phyloP scores from a whole-genome alignment of 2,329 filamentous ascomycete species.

The Hypoxylon sp. region DNA sequence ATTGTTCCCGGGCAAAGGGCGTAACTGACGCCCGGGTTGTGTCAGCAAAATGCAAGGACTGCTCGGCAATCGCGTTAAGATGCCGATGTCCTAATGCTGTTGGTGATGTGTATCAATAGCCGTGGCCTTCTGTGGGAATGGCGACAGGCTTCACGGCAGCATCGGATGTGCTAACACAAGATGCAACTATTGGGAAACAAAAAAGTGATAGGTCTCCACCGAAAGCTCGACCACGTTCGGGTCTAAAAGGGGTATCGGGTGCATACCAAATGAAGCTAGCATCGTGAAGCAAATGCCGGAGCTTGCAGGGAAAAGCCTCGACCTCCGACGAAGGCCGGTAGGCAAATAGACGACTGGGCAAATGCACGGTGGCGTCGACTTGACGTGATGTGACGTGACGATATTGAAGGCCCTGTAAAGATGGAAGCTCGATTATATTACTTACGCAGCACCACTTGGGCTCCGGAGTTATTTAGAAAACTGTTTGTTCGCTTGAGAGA shows the following conservation, averaged over 20 bases:
- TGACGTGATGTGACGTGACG: slow-evolving; percentile 44
- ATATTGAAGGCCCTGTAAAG: slow-evolving; percentile 6
- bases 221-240: slow-evolving; percentile 39
- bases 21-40: slow-evolving; percentile 27
- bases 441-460: slow-evolving; percentile 11
- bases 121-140: slow-evolving; percentile 10
- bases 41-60: slow-evolving; percentile 28
- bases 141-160: slow-evolving; percentile 39
- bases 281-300: slow-evolving; percentile 42
- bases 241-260: slow-evolving; percentile 31
- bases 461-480: not conserved
- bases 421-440: slow-evolving; percentile 34
- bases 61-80: slow-evolving; percentile 35
- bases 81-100: slow-evolving; percentile 13
- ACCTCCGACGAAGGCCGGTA: slow-evolving; percentile 40
- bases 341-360: slow-evolving; percentile 32
- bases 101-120: slow-evolving; percentile 22
- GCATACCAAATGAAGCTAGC: slow-evolving; percentile 30
- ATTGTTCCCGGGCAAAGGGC: slow-evolving; percentile 20
- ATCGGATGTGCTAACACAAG: slow-evolving; percentile 42
- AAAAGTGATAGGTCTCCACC: slow-evolving; percentile 31
- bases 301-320: slow-evolving; percentile 41
- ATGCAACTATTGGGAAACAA: slow-evolving; percentile 11
- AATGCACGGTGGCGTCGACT: slow-evolving; percentile 42
- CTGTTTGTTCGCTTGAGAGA: slow-evolving; percentile 1